Conservation (phyloP, 192 early-diverging fungal genomes). For the Coemansia sp. region DNA sequence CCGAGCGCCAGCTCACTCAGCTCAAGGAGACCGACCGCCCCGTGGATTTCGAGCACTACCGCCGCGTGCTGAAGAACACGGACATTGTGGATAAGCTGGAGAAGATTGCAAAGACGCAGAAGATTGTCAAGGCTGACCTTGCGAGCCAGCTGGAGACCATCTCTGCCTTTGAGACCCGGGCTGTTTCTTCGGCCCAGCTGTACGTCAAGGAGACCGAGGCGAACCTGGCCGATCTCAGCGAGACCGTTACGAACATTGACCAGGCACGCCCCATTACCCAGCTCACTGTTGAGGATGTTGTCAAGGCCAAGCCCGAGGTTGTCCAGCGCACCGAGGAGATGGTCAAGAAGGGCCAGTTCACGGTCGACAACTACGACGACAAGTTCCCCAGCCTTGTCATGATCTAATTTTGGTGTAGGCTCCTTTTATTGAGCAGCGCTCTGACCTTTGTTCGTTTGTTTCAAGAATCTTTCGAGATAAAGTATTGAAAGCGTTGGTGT, state of each 20-base stretch:
- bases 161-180: constrained; percentile 73
- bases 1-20: constrained; percentile 75
- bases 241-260: constrained; percentile 91
- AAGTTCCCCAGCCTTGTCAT: constrained; percentile 78
- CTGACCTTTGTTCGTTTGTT: too few species aligned
- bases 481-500: too few species aligned
- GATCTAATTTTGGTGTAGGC: too few species aligned
- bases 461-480: too few species aligned
- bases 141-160: constrained; percentile 81
- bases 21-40: constrained; percentile 78
- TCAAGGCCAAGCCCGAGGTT: constrained; percentile 90
- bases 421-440: too few species aligned
- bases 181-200: constrained; percentile 69
- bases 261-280: constrained; percentile 89
- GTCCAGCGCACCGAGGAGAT: constrained; percentile 86
- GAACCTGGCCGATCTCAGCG: constrained; percentile 84
- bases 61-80: constrained; percentile 86
- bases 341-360: constrained; percentile 89
- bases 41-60: constrained; percentile 89
- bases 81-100: constrained; percentile 87
- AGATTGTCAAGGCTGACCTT: constrained; percentile 80
- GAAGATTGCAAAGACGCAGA: constrained; percentile 77
- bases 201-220: constrained; percentile 82
- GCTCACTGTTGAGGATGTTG: constrained; percentile 91
- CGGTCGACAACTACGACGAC: constrained; percentile 93